phyloP scores from a whole-genome alignment of 2,329 filamentous ascomycete genomes.

The Aspergillus ochraceus region DNA sequence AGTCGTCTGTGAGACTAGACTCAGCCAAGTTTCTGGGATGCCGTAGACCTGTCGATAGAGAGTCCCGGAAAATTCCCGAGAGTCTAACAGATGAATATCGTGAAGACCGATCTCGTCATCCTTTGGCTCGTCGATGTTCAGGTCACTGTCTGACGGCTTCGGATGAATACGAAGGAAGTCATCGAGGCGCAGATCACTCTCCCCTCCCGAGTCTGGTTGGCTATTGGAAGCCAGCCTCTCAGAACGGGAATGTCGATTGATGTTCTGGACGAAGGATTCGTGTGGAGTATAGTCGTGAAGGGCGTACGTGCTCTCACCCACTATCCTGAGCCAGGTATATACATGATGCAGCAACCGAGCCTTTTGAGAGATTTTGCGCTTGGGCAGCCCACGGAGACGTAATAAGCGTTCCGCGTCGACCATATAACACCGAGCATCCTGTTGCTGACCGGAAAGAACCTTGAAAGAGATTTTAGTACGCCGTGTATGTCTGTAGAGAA shows the following conservation, averaged over 20 bases:
- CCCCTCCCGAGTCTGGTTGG: constrained; percentile 1
- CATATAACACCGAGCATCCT: constrained; percentile 36
- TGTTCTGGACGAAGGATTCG: constrained; percentile 20
- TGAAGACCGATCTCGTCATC: constrained; percentile 31
- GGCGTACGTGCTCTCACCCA: constrained; percentile 37
- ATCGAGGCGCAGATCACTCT: constrained; percentile 34
- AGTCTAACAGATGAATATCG: constrained; percentile 44
- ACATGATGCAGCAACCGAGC: constrained; percentile 42
- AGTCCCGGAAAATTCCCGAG: constrained; percentile 32
- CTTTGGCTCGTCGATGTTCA: constrained; percentile 41
- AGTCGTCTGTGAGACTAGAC: constrained; percentile 46
- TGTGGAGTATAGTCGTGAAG: constrained; percentile 30
- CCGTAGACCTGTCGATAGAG: constrained; percentile 45
- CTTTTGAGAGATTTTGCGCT: constrained; percentile 37
- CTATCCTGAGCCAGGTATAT: constrained; percentile 39
- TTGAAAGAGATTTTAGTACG: neutral
- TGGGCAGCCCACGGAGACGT: constrained; percentile 36
- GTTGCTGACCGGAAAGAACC: constrained; percentile 31
- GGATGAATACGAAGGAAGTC: constrained; percentile 42
- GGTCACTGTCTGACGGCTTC: constrained; percentile 36
- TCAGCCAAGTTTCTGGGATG: constrained; percentile 47
- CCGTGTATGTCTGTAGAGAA: neutral
- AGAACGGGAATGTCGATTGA: constrained; percentile 13
- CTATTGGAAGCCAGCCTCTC: neutral
- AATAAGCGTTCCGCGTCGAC: constrained; percentile 41